Conservation (phyloP, 805 yeast genomes). For the Torulaspora gathmanii region DNA sequence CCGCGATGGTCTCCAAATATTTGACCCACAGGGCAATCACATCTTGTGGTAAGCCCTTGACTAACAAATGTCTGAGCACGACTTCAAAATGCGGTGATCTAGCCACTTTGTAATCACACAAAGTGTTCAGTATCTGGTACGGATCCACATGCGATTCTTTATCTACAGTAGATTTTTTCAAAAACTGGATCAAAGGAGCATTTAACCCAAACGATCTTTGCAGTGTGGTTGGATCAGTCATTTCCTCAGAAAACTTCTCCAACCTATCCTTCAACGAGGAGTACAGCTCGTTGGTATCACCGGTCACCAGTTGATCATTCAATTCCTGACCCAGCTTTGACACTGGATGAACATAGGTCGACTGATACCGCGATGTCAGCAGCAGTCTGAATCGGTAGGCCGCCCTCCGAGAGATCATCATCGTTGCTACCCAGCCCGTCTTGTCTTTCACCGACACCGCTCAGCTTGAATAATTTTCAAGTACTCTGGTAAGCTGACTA, state of each 20-base stretch:
- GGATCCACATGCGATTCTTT: conserved; percentile 21
- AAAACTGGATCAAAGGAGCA: conserved; percentile 15
- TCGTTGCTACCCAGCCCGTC: not conserved
- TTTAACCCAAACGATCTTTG: conserved; percentile 23
- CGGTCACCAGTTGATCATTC: conserved; percentile 10
- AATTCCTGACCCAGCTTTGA: conserved; percentile 17
- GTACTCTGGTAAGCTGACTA: not conserved
- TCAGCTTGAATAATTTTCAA: not conserved
- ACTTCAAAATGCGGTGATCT: conserved; percentile 30
- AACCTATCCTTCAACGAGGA: conserved; percentile 14
- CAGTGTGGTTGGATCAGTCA: conserved; percentile 12
- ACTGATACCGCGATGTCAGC: conserved; percentile 3
- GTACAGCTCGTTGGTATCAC: conserved; percentile 11
- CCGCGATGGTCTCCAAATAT: conserved; percentile 22
- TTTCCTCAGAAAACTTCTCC: conserved; percentile 12
- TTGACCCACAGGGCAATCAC: conserved; percentile 34
- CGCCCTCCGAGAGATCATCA: conserved; percentile 9
- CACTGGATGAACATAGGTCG: conserved; percentile 17
- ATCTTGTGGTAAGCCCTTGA: conserved; percentile 22
- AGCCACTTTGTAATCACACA: conserved; percentile 27
- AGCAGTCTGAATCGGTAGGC: not conserved
- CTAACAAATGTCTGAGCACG: conserved; percentile 23
- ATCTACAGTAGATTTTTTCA: conserved; percentile 16
- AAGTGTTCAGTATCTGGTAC: conserved; percentile 25
- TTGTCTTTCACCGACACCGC: not conserved